Evolutionary conservation across 805 yeast genomes (phyloP), one percentile per base, ranked within the genome.

Genomic region (Saccharomycopsis fermentans): DNA sequence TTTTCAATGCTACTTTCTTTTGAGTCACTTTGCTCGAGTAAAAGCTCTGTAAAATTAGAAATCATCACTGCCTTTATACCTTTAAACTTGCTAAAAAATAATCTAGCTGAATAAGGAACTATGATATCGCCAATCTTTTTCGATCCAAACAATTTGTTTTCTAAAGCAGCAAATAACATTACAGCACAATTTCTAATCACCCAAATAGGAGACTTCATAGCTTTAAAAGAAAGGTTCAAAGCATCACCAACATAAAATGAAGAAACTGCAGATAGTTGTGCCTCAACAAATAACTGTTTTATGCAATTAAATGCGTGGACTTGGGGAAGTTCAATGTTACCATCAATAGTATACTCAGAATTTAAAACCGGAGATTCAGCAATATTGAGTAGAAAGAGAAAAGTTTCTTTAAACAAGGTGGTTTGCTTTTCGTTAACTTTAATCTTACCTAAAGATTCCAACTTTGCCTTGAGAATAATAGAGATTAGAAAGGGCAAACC

Each of bases 291-390:
- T 1, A 92, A 75, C 1, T 84, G 84, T 62, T 81, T 82, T 58
- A 94, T 80, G 67, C 96, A 86, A 67, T 92, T 92, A 67, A 89
- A 83, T 0, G 97, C 97, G 71, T 92, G 96, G 0, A 92, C 96
- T 67, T 91, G 97, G 0, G 98, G 94, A 16, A 90, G 74, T 66
- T 88, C 96, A 62, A 81, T 76, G 58, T 79, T 84, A 34, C 76
- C 77, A 55, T 73, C 73, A 8, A 58, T 19, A 6, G 56, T 58
- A 48, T 77, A 83, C 12, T 76, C 80, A 40, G 74, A 70, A 32
- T 73, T 74, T 14, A 68, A 70, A 3, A 79, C 74, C 0, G 86
- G 83, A 6, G 68, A 58, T 6, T 71, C 63, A 0, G 95, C 90
- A 35, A 90, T 79, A 14, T 67, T 67, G 14, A 82, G 62, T 11